Evolutionary conservation across 129 eudicot genomes (phyloP).

Genomic region (Chrysanthemum makinoi): DNA sequence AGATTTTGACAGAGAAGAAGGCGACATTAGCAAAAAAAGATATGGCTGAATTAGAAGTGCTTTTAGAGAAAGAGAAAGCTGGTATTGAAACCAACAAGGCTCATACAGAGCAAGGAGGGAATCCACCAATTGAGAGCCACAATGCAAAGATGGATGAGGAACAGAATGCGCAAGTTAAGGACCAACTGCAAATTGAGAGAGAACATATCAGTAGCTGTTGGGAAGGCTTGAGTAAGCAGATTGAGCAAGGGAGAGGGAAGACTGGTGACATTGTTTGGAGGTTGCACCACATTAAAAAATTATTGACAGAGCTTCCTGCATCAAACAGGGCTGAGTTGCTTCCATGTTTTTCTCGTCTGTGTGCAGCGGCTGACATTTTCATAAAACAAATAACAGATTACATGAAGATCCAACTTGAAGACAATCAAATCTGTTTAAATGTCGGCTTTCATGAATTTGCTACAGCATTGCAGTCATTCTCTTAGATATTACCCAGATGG

Average conservation of each 20-base stretch:
- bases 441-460: background rate
- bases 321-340: slow-evolving; percentile 6
- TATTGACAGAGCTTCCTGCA: background rate
- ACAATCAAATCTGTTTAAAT: background rate
- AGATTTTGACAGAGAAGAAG: background rate
- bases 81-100: background rate
- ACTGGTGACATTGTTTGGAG: background rate
- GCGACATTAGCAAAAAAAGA: background rate
- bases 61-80: background rate
- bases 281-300: background rate
- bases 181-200: background rate
- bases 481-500: too few species aligned
- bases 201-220: background rate
- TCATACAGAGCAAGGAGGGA: background rate
- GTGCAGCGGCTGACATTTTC: background rate
- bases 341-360: background rate
- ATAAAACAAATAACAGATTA: background rate
- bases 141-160: background rate
- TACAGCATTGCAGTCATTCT: background rate
- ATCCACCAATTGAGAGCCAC: background rate
- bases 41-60: background rate
- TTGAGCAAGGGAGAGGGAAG: background rate
- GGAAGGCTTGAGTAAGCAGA: background rate
- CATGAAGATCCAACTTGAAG: background rate
- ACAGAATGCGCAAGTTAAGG: background rate